These are phyloP conservation scores for Stagonosporopsis rhizophila DNA, from an alignment of 2,329 filamentous ascomycete genomes.

Conservation along the genomic window DNA sequence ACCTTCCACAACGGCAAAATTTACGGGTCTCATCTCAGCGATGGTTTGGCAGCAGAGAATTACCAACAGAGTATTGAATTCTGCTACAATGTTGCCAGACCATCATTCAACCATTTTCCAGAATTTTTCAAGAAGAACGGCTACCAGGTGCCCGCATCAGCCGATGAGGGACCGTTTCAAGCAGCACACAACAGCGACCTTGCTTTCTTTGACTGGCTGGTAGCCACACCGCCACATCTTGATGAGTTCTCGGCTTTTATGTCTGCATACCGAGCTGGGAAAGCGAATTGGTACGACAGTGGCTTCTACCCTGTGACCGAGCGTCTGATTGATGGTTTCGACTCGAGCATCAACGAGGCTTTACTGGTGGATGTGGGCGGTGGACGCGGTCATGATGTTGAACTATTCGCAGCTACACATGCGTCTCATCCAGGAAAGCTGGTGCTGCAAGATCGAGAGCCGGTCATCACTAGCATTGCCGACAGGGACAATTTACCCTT, in stretches of 20 bases:
- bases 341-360: conserved; percentile 15
- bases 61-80: no score
- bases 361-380: conserved; percentile 57
- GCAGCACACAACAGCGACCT: no score
- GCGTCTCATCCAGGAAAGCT: conserved; percentile 52
- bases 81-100: no score
- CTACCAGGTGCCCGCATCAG: no score
- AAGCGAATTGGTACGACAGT: conserved; percentile 21
- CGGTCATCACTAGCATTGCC: conserved; percentile 29
- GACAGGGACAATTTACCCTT: conserved; percentile 40
- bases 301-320: conserved; percentile 24
- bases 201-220: no score
- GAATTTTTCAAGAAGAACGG: no score
- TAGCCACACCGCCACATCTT: no score
- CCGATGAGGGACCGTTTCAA: no score
- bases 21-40: no score
- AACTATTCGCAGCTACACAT: conserved; percentile 34
- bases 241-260: no score
- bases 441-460: conserved; percentile 59
- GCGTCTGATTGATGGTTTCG: conserved; percentile 36
- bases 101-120: no score
- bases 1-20: conserved; percentile 36
- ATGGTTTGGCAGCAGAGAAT: no score
- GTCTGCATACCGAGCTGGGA: conserved; percentile 15
- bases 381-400: conserved; percentile 52